Conservation (phyloP, 202 grass and related monocot species). For the Setaria italica region DNA sequence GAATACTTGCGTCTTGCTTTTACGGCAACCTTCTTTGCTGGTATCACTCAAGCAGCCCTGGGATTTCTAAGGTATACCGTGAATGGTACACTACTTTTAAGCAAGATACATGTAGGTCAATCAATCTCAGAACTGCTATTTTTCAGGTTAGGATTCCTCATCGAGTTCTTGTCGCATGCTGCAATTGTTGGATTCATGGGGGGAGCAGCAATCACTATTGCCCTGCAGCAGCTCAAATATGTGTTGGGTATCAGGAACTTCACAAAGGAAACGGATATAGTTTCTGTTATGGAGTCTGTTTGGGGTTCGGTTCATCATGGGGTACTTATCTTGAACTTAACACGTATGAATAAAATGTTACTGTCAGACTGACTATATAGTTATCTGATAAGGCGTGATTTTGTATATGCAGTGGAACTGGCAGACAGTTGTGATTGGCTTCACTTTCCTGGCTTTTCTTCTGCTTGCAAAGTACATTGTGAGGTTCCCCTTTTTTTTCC, state of each 20-base stretch:
- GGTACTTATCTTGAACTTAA: slow-evolving; percentile 55
- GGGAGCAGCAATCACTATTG: slow-evolving; percentile 94
- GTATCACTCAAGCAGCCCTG: slow-evolving; percentile 91
- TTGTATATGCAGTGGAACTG: slow-evolving; percentile 87
- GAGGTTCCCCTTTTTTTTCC: slow-evolving; percentile 37
- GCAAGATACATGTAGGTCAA: not conserved
- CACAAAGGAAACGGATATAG: slow-evolving; percentile 87
- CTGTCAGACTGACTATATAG: not conserved
- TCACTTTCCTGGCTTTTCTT: slow-evolving; percentile 80
- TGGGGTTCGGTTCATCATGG: slow-evolving; percentile 81
- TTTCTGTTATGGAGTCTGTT: slow-evolving; percentile 96
- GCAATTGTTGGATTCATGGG: slow-evolving; percentile 98
- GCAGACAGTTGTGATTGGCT: slow-evolving; percentile 84
- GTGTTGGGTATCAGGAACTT: slow-evolving; percentile 83
- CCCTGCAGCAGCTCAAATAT: slow-evolving; percentile 90
- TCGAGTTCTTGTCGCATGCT: slow-evolving; percentile 97
- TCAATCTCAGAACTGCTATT: slow-evolving; percentile 3
- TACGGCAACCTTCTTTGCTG: slow-evolving; percentile 97
- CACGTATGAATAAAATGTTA: not conserved
- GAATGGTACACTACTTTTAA: slow-evolving; percentile 11
- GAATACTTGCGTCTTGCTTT: slow-evolving; percentile 84
- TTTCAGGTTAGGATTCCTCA: slow-evolving; percentile 91
- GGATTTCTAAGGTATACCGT: slow-evolving; percentile 81
- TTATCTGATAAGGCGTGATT: slow-evolving; percentile 28
- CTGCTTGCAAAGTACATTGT: slow-evolving; percentile 79